A percentile compares a stretch with the other conserved stretches of the same genome.
These are phyloP conservation scores for Eucalyptus curtisii DNA, from an alignment of 345 rosid genomes.

Conservation along the genomic window DNA sequence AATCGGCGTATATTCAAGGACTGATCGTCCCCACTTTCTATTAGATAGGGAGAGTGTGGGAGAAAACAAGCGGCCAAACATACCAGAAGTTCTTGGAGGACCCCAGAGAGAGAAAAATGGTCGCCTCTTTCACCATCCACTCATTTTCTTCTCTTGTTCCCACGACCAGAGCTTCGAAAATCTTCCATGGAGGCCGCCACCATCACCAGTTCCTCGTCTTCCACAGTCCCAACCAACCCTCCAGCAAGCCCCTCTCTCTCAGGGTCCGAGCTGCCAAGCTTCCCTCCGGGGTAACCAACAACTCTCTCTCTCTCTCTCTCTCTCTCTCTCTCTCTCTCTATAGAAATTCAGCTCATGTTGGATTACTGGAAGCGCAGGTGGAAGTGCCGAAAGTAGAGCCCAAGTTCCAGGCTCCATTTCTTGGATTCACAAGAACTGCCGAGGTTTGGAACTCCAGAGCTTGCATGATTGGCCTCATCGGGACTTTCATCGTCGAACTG, in stretches of 20 bases:
- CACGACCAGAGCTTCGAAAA: not conserved
- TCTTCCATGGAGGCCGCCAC: not conserved
- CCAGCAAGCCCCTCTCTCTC: slow-evolving; percentile 14
- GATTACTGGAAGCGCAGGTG: slow-evolving; percentile 18
- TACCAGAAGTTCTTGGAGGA: not conserved
- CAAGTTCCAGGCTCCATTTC: slow-evolving; percentile 43
- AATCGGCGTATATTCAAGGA: not conserved
- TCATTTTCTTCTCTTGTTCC: not conserved
- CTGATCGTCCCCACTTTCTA: no score
- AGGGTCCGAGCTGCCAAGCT: slow-evolving; percentile 50
- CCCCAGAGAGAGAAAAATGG: not conserved
- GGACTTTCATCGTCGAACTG: slow-evolving; percentile 58
- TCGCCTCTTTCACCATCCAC: not conserved
- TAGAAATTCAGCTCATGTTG: not conserved
- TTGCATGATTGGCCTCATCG: slow-evolving; percentile 80
- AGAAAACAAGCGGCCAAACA: not conserved
- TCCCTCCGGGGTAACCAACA: slow-evolving; percentile 41
- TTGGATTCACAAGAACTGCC: slow-evolving; percentile 73
- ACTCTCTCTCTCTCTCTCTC: not conserved
- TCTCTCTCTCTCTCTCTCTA: not conserved
- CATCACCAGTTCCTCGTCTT: not conserved
- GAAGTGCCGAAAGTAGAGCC: slow-evolving; percentile 71
- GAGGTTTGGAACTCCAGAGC: slow-evolving; percentile 90
- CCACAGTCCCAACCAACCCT: not conserved
- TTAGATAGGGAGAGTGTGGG: not conserved